phyloP scores from a whole-genome alignment of 2,329 filamentous ascomycete species.

The Rosellinia necatrix region DNA sequence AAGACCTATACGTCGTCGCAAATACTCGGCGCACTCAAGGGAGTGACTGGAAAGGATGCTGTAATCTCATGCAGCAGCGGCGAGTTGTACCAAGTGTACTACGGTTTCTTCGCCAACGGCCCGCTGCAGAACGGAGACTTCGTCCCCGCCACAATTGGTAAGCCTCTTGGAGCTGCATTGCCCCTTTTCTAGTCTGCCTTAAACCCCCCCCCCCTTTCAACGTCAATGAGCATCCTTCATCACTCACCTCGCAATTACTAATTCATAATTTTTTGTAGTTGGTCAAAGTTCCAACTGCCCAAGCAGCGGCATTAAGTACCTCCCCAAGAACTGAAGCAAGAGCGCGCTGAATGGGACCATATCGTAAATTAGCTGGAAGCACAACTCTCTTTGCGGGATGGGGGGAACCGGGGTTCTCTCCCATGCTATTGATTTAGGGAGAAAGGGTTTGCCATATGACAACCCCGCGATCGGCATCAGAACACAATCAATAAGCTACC shows the following conservation, averaged over 20 bases:
- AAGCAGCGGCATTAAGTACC: slow-evolving; percentile 64
- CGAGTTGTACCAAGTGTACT: slow-evolving; percentile 61
- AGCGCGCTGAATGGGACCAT: background rate
- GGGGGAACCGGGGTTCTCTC: background rate
- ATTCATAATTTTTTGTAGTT: slow-evolving; percentile 41
- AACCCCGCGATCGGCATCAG: too few relatives aligned
- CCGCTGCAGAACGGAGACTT: slow-evolving; percentile 66
- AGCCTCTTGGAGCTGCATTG: background rate
- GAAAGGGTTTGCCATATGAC: too few relatives aligned
- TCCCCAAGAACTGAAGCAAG: slow-evolving; percentile 55
- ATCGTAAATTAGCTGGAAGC: background rate
- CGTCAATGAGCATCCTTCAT: background rate
- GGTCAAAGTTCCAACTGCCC: slow-evolving; percentile 69
- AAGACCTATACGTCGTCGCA: slow-evolving; percentile 62
- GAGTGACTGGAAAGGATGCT: slow-evolving; percentile 55
- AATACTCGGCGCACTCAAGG: slow-evolving; percentile 62
- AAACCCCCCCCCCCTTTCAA: too few relatives aligned
- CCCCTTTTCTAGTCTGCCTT: background rate
- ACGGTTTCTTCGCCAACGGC: slow-evolving; percentile 65
- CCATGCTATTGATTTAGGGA: background rate
- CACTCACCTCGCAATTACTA: background rate
- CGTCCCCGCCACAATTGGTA: slow-evolving; percentile 49
- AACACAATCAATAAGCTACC: too few relatives aligned
- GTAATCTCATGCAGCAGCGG: slow-evolving; percentile 59
- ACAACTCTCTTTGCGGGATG: background rate